Conservation (phyloP, 768 basidiomycete genomes). For the Boletellus ananiceps region DNA sequence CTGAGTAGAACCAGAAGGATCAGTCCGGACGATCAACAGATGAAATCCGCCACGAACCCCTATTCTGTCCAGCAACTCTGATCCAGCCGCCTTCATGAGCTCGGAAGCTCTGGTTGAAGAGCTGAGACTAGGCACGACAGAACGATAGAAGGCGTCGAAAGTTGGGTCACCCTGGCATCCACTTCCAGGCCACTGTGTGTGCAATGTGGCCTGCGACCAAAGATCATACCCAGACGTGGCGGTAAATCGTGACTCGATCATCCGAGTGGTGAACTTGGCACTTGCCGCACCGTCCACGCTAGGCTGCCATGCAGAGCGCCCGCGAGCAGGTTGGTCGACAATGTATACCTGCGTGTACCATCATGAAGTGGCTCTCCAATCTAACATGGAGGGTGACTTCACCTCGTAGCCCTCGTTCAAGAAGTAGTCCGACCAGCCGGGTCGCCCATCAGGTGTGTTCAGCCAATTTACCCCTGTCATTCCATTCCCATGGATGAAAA, state of each 20-base stretch:
- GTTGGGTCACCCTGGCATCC: conserved; percentile 42
- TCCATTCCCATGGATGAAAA: conserved; percentile 48
- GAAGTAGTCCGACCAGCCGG: conserved; percentile 58
- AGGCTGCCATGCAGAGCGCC: conserved; percentile 42
- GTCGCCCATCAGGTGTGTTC: conserved; percentile 50
- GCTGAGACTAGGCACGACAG: conserved; percentile 37
- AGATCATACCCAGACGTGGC: conserved; percentile 36
- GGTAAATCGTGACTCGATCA: conserved; percentile 41
- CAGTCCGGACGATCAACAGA: background rate
- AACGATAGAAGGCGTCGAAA: conserved; percentile 45
- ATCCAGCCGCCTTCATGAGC: conserved; percentile 40
- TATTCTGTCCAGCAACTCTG: conserved; percentile 42
- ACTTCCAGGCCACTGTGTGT: conserved; percentile 52
- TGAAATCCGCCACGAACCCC: conserved; percentile 35
- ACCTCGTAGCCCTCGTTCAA: conserved; percentile 49
- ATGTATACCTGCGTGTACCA: conserved; percentile 35
- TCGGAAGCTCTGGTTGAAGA: conserved; percentile 34
- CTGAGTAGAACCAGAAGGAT: conserved; percentile 21
- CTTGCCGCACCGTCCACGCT: conserved; percentile 35
- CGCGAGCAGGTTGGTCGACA: conserved; percentile 44
- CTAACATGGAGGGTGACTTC: background rate
- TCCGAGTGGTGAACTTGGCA: conserved; percentile 23
- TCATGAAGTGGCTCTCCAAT: background rate
- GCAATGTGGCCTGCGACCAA: conserved; percentile 44
- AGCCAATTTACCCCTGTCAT: conserved; percentile 52